Evolutionary conservation across 169 alveolate species (phyloP).

Genomic region (Nephromyces sp.): DNA sequence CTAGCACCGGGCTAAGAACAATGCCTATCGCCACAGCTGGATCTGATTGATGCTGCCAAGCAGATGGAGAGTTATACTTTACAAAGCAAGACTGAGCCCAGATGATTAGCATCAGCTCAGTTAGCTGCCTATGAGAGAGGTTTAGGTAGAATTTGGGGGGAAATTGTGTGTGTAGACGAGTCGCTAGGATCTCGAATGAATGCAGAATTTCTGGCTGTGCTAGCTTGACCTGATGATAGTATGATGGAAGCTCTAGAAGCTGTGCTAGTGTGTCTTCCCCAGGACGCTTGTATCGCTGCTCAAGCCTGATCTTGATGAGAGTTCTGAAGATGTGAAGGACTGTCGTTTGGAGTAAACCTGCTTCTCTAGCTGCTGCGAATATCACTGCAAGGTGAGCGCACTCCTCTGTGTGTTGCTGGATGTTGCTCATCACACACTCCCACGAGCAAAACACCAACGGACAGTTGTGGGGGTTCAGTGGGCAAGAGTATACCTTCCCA

Average conservation of each 20-base stretch:
- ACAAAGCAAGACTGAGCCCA: constrained; percentile 62
- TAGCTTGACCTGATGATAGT: constrained; percentile 35
- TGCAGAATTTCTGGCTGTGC: constrained; percentile 47
- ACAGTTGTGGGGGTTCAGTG: constrained; percentile 70
- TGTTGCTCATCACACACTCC: constrained; percentile 65
- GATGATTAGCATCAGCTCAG: constrained; percentile 49
- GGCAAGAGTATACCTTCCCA: constrained; percentile 58
- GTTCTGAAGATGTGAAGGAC: constrained; percentile 48
- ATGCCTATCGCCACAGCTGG: constrained; percentile 60
- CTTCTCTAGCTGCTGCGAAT: constrained; percentile 49
- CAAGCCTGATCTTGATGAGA: constrained; percentile 39
- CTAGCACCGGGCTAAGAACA: constrained; percentile 41
- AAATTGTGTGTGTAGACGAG: constrained; percentile 47
- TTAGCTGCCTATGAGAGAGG: constrained; percentile 55
- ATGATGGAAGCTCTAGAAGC: constrained; percentile 45
- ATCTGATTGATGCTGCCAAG: constrained; percentile 44
- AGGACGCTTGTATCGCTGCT: constrained; percentile 19
- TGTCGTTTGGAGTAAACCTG: constrained; percentile 31
- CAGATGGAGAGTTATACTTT: constrained; percentile 48
- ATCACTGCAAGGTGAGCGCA: constrained; percentile 53
- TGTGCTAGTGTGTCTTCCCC: constrained; percentile 38
- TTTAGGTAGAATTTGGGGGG: constrained; percentile 57
- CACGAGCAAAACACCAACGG: constrained; percentile 69
- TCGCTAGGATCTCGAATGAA: constrained; percentile 44
- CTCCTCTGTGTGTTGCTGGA: constrained; percentile 67